Base-by-base conservation (phyloP, 2,329 filamentous ascomycete genomes). In the Xylariaceae sp. region DNA sequence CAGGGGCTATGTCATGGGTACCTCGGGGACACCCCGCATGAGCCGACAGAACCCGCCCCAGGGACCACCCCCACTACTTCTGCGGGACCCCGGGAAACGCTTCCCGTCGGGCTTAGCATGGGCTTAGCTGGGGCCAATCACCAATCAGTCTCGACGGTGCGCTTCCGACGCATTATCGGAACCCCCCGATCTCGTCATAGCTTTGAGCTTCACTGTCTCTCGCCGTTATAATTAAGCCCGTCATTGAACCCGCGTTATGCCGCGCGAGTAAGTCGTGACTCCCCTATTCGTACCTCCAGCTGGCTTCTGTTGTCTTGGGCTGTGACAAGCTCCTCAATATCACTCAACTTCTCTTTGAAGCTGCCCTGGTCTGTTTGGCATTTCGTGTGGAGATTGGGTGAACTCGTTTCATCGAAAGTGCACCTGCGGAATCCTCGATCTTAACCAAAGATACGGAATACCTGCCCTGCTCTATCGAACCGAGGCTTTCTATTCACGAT, bases 41-140 rank as follows among this genome's bases (percentile, higher is more conserved):
- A 71, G 70, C 70, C 70, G 70, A 72, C 67, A 69, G 63, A 70
- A 70, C 62, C 67, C 68, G 68, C 54, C 37, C 37, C 51, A 39
- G 23, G 37, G 42, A 13, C 18, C 11, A 34, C 15, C 50, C 39
- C 42, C 37, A 48, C 37, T 3, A 39, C 23, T 17, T 13, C 23
- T 35, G 23, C 23, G 10, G 10, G n/a, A 34, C 49, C 44, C 53
- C 30, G 44, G 23, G n/a, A 39, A 30, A 34, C 50, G 35, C 35
- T 18, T 53, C 15, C 18, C 10, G 48, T n/a, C 34, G 39, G 49
- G 10, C 48, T 9, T 42, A 42, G 8, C 9, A 13, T 9, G 37
- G 37, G 3, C 3, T 30, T 23, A 17, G 47, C 42, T 62, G 61
- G 61, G 64, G n/a, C 63, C 63, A 63, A 65, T 66, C 55, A 61